Evolutionary conservation across 2,329 filamentous ascomycete genomes (phyloP).

Genomic region (Ceratocystis variospora): DNA sequence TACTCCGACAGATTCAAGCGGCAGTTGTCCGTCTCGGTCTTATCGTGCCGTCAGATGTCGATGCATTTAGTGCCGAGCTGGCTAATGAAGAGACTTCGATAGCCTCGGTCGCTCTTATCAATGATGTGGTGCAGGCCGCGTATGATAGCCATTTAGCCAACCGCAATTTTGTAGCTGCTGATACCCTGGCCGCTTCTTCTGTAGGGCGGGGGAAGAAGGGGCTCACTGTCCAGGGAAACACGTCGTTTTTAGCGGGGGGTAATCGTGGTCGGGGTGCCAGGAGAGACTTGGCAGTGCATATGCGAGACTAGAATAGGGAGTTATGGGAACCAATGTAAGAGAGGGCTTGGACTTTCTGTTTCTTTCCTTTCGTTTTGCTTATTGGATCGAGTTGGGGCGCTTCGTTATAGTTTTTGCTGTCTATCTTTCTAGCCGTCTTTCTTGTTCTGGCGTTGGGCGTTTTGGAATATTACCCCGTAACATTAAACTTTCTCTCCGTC

Average conservation of each 20-base stretch:
- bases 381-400: too few relatives aligned
- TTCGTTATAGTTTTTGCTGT: neutral
- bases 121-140: conserved; percentile 59
- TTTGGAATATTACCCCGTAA: neutral
- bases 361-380: neutral
- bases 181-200: conserved; percentile 24
- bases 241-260: too few relatives aligned
- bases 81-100: conserved; percentile 75
- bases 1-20: conserved; percentile 78
- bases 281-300: too few relatives aligned
- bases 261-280: too few relatives aligned
- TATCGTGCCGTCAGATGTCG: conserved; percentile 55
- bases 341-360: neutral
- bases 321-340: too few relatives aligned
- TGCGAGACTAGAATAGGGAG: too few relatives aligned
- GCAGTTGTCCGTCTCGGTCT: conserved; percentile 73
- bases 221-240: too few relatives aligned
- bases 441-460: neutral
- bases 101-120: conserved; percentile 60
- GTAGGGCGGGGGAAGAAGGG: too few relatives aligned
- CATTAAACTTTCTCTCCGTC: neutral
- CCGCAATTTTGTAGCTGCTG: conserved; percentile 54
- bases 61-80: conserved; percentile 55
- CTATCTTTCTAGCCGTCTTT: neutral
- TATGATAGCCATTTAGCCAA: conserved; percentile 59